Evolutionary conservation across 1,284 basidiomycete species (phyloP).

Genomic region (Fomes fomentarius): DNA sequence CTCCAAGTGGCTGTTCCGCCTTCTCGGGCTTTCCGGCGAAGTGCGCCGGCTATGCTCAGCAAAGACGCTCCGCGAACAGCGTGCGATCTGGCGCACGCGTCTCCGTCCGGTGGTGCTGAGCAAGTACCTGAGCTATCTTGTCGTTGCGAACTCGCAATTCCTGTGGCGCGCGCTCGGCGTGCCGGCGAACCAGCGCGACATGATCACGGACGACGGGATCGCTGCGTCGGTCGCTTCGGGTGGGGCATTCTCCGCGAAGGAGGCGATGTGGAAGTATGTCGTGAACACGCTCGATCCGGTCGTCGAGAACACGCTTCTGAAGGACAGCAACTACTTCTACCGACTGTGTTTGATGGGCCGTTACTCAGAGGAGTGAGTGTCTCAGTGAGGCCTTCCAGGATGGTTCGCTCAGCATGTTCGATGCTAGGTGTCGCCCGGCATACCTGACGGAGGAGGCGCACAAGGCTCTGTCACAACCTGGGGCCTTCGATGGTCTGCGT

Average conservation of each 20-base stretch:
- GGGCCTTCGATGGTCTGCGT: constrained; percentile 25
- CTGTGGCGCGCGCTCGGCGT: constrained; percentile 27
- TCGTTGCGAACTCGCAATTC: constrained; percentile 27
- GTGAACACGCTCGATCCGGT: constrained; percentile 28
- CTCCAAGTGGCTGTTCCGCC: constrained; percentile 23
- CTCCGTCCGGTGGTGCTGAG: constrained; percentile 23
- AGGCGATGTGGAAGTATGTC: constrained; percentile 28
- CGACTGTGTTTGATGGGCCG: constrained; percentile 23
- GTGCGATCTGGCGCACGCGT: constrained; percentile 22
- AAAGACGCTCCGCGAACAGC: constrained; percentile 19
- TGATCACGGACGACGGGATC: constrained; percentile 24
- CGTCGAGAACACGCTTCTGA: constrained; percentile 23
- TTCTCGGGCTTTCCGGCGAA: constrained; percentile 16
- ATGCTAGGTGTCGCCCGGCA: constrained; percentile 19
- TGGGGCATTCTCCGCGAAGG: constrained; percentile 17
- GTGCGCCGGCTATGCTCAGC: constrained; percentile 21
- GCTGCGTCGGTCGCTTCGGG: constrained; percentile 12
- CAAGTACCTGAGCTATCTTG: constrained; percentile 22
- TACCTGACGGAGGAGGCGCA: constrained; percentile 25
- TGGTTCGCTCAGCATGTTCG: too few species aligned
- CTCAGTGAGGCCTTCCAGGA: too few species aligned
- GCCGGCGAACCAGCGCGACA: constrained; percentile 25
- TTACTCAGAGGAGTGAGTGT: constrained; percentile 21
- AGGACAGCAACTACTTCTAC: constrained; percentile 26
- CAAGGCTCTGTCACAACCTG: constrained; percentile 14